Evolutionary conservation across 2,329 filamentous ascomycete genomes (phyloP), one percentile per base, ranked within the genome.

Genomic region (Fusarium solani-melongenae): DNA sequence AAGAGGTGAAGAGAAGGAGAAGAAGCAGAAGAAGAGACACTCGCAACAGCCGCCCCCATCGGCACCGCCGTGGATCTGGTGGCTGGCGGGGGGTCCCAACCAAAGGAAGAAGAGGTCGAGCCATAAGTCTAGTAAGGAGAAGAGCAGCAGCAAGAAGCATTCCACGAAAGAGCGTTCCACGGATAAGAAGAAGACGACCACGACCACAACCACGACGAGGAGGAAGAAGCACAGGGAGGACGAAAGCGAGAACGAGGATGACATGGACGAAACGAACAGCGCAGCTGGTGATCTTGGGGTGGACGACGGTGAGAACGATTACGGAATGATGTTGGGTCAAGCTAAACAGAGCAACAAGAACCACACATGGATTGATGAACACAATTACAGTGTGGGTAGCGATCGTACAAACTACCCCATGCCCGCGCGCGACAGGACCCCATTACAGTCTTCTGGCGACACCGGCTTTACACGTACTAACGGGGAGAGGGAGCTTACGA

Each of bases 341-440:
- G 46, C 66, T 66, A 44, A 66, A 65, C 22, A 17, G 22, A 22
- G 24, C 46, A 20, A 44, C 36, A 53, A 66, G 66, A 65, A 31
- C 41, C 39, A 33, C 36, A 14, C 39, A 57, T 41, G 20, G 24
- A 49, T n/a, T 51, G 46, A 31, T 46, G 41, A 46, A 14, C 41
- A 17, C 22, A 14, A 4, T 46, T 46, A 14, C 41, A 27, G 41
- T 27, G 22, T 46, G 22, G 41, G 41, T 27, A 46, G 14, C 41
- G 24, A 46, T 46, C 41, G 41, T 46, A 24, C 14, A 46, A 15
- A 46, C 41, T 46, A 24, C 22, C 15, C 22, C 22, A 6, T 46
- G 15, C 41, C 41, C 41, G 4, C 4, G 22, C 12, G 9, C 41
- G 5, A 17, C 41, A 46, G 41, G 14, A 2, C 8, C 22, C 22